Percentiles rank a stretch among this genome's conserved stretches.
These are phyloP conservation scores for Cryptococcus depauperatus DNA, from an alignment of 1,284 basidiomycete genomes.

Conservation along the genomic window DNA sequence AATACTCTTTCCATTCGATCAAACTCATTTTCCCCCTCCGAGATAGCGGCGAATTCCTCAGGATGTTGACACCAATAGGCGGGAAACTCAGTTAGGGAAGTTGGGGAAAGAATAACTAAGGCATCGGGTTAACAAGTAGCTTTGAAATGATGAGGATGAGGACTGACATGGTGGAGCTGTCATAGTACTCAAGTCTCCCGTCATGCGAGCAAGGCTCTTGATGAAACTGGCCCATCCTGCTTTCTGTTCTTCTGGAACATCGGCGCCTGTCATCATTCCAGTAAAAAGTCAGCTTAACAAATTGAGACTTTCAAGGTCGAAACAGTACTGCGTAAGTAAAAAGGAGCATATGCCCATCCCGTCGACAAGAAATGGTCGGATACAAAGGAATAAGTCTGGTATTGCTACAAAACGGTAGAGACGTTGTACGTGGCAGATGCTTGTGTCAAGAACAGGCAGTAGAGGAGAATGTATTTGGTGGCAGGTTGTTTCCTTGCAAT, in stretches of 20 bases:
- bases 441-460: too few relatives aligned
- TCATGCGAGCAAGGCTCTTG: slow-evolving; percentile 64
- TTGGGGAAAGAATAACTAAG: slow-evolving; percentile 75
- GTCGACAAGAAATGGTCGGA: neutral
- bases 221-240: slow-evolving; percentile 46
- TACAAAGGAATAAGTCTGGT: neutral
- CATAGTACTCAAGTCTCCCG: slow-evolving; percentile 85
- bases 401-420: too few relatives aligned
- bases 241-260: slow-evolving; percentile 45
- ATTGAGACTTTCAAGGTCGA: neutral
- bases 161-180: slow-evolving; percentile 66
- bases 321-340: neutral
- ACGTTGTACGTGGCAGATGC: too few relatives aligned
- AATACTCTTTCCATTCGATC: slow-evolving; percentile 67
- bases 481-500: too few relatives aligned
- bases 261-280: slow-evolving; percentile 29
- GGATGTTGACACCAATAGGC: slow-evolving; percentile 92
- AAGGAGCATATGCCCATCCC: neutral
- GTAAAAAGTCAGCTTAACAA: neutral
- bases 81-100: slow-evolving; percentile 65
- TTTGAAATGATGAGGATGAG: neutral
- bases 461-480: too few relatives aligned
- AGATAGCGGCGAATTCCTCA: slow-evolving; percentile 72
- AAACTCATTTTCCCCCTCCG: slow-evolving; percentile 62
- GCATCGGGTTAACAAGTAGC: neutral